Base-by-base conservation (phyloP, 192 early-diverging fungal genomes). In the Funneliformis mosseae region DNA sequence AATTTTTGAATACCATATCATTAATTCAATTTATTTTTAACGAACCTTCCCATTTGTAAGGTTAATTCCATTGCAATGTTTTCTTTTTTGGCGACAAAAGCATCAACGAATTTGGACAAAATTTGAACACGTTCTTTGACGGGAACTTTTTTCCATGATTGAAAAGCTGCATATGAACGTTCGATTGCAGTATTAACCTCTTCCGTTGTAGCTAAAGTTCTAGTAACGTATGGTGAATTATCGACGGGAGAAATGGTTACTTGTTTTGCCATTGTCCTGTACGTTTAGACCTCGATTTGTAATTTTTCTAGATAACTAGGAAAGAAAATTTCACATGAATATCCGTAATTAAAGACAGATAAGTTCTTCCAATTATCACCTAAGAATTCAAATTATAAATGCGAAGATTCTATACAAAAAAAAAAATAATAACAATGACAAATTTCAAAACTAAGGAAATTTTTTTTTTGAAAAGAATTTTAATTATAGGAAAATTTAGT, bases 11-110 rank as follows among this genome's bases (percentile, higher is more conserved):
- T 42, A 8, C 33, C 1, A n/a, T n/a, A 33, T 75, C 10, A 59
- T n/a, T 10, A 59, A 59, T 33, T 33, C 33, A 27, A 16, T 11
- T 23, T 50, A 8, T 28, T 69, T 45, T 72, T 21, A 59, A 75
- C 74, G 1, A 75, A 75, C 74, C 74, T 75, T 23, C 92, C 94
- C 89, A 95, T 94, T 50, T 93, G 89, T 41, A 80, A 82, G 0
- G 92, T 83, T 59, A 95, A 83, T 41, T 90, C 89, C 27, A 81
- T 76, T 27, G 87, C 87, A 9, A 94, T 80, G 6, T 85, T 85
- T 59, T 92, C 93, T 46, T 86, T 83, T 23, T 90, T 87, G 5
- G 83, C 77, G 1, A 88, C 86, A 82, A 95, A 89, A 14, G 85
- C 64, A 5, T 88, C 85, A 41, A 89, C 81, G 80, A 94, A 91